Evolutionary conservation across 2,329 filamentous ascomycete species (phyloP).

Genomic region (Pochonia chlamydosporia): DNA sequence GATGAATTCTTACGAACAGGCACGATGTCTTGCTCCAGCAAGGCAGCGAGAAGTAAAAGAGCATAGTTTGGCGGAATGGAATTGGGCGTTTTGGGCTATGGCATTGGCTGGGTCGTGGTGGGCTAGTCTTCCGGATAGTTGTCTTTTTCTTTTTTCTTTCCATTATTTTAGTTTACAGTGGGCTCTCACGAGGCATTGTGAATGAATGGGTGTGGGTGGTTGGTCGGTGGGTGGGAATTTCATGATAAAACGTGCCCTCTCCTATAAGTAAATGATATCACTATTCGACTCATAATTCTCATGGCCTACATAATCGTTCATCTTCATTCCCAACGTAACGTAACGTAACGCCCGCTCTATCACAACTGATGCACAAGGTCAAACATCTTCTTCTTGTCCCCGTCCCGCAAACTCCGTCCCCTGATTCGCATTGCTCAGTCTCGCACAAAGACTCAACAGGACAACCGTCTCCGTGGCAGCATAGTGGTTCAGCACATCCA

Average conservation of each 20-base stretch:
- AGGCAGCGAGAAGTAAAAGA: neutral
- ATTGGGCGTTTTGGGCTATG: neutral
- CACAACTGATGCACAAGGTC: too few species aligned
- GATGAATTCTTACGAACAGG: neutral
- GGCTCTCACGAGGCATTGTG: neutral
- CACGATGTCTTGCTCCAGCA: neutral
- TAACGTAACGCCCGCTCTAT: too few species aligned
- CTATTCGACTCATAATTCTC: neutral
- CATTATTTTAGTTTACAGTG: neutral
- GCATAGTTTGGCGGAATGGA: too few species aligned
- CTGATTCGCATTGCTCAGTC: constrained; percentile 75
- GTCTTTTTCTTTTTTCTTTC: neutral
- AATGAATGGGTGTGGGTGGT: too few species aligned
- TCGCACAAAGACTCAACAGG: constrained; percentile 77
- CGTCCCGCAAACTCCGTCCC: constrained; percentile 61
- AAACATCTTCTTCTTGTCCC: constrained; percentile 51
- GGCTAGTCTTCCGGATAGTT: neutral
- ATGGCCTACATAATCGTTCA: neutral
- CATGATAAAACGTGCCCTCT: neutral
- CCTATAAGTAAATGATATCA: neutral
- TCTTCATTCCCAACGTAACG: too few species aligned
- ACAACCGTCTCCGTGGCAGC: constrained; percentile 97
- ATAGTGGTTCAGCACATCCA: constrained; percentile 94
- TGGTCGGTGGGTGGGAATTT: neutral
- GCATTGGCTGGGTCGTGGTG: constrained; percentile 3